A percentile compares a stretch with the other conserved stretches of the same genome.
phyloP scores from a whole-genome alignment of 805 yeast species.

The Wickerhamomyces queroliae region DNA sequence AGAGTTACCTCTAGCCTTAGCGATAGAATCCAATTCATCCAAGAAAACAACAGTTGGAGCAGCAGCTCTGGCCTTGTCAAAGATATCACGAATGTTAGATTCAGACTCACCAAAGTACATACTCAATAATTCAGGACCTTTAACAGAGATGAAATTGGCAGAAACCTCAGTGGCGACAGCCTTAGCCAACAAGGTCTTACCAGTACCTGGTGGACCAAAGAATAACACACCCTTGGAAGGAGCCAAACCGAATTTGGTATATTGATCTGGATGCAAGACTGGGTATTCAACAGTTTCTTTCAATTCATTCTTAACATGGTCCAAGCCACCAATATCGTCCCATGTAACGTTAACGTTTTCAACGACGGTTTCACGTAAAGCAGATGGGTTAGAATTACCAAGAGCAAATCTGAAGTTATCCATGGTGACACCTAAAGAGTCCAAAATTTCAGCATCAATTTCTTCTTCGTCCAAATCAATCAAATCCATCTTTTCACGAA shows the following conservation, averaged over 20 bases:
- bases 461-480: conserved; percentile 95
- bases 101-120: conserved; percentile 99
- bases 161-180: conserved; percentile 99
- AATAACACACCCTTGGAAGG: conserved; percentile 98
- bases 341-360: conserved; percentile 98
- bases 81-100: conserved; percentile 94
- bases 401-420: conserved; percentile 97
- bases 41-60: conserved; percentile 99
- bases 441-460: conserved; percentile 94
- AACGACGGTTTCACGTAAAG: conserved; percentile 98
- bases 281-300: conserved; percentile 99
- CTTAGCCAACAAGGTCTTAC: conserved; percentile 96
- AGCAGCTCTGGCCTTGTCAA: conserved; percentile 98
- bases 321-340: conserved; percentile 99
- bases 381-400: conserved; percentile 98
- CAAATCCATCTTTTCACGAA: conserved; percentile 98
- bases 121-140: conserved; percentile 94
- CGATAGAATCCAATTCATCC: conserved; percentile 97
- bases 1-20: conserved; percentile 92
- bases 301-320: conserved; percentile 91
- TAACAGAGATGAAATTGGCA: conserved; percentile 95
- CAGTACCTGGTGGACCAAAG: conserved; percentile 99
- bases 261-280: conserved; percentile 97
- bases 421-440: conserved; percentile 97
- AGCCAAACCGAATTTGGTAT: conserved; percentile 94